Evolutionary conservation across 176 grass and related monocot species (phyloP), one percentile per base, ranked within the genome.

Genomic region (Musa itinerans): DNA sequence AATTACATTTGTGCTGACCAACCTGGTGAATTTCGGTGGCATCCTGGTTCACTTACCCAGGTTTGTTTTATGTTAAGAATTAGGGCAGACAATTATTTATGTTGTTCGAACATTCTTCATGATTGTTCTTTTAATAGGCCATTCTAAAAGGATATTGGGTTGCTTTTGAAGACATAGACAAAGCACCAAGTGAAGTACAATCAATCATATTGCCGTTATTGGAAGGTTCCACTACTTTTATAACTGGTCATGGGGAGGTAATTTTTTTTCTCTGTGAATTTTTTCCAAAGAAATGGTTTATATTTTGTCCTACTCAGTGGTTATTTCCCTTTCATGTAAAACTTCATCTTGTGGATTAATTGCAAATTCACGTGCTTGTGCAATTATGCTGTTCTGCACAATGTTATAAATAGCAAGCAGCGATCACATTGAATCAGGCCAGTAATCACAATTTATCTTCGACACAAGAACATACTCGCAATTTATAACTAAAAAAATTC

Each of bases 141-240:
- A 84, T 97, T 85, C 21, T 81, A 49, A 91, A 89, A 79, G 93
- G 93, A 17, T 97, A 85, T 78, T 97, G 93, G 93, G 86, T 97
- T 78, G 88, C 90, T 77, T 90, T 97, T 83, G 86, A 97, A 87
- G 90, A 97, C 81, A 90, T 97, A 55, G 90, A 97, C 86, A 97
- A 93, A 83, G 87, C 93, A 70, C 90, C 93, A 72, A 92, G 67
- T 83, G 90, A 97, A 76, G 83, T 97, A 63, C 90, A 90, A 51
- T 90, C 93, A 85, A 83, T 92, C 24, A 80, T 97, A 79, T 65
- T 97, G 70, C 93, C 93, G 34, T 81, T 97, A 63, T 82, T 97
- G 82, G 90, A 97, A 85, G 90, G 93, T 77, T 85, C 88, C 74
- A 87, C 63, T 78, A 83, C 78, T 34, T 97, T 97, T 74, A 76